Evolutionary conservation across 768 basidiomycete genomes (phyloP).

Genomic region (Lactarius tabidus): DNA sequence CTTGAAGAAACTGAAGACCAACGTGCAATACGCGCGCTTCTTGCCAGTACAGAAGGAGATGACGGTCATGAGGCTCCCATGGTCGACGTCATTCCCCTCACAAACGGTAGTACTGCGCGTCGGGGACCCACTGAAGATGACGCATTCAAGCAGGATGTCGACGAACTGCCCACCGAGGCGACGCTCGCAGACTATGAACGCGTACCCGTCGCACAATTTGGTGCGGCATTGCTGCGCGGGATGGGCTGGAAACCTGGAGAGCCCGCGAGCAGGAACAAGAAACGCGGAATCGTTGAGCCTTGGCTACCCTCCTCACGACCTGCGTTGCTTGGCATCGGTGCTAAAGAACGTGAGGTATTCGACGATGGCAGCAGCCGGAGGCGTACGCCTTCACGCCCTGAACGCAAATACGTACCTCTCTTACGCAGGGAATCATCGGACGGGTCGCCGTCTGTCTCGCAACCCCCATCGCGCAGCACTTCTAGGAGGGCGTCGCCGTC

Average conservation of each 20-base stretch:
- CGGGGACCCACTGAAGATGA: constrained; percentile 68
- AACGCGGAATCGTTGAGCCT: constrained; percentile 63
- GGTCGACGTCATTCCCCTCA: constrained; percentile 60
- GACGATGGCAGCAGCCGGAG: constrained; percentile 62
- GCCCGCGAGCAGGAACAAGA: constrained; percentile 52
- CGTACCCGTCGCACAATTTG: constrained; percentile 38
- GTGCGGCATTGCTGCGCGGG: constrained; percentile 85
- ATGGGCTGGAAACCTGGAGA: constrained; percentile 94
- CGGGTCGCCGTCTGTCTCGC: constrained; percentile 20
- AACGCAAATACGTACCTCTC: constrained; percentile 84
- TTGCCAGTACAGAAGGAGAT: constrained; percentile 48
- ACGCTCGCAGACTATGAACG: constrained; percentile 84
- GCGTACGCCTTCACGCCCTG: constrained; percentile 48
- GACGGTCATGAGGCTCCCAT: constrained; percentile 34
- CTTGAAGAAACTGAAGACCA: constrained; percentile 69
- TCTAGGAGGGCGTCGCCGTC: constrained; percentile 31
- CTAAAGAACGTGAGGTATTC: constrained; percentile 74
- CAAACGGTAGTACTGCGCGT: constrained; percentile 25
- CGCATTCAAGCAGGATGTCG: constrained; percentile 52
- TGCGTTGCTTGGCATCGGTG: constrained; percentile 87
- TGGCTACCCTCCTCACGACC: constrained; percentile 82
- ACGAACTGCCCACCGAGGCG: constrained; percentile 69
- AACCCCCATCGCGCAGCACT: constrained; percentile 12
- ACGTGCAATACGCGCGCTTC: constrained; percentile 71
- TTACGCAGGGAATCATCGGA: constrained; percentile 59